These are phyloP conservation scores for Cercospora berteroae DNA, from an alignment of 2,329 filamentous ascomycete species.

Conservation along the genomic window DNA sequence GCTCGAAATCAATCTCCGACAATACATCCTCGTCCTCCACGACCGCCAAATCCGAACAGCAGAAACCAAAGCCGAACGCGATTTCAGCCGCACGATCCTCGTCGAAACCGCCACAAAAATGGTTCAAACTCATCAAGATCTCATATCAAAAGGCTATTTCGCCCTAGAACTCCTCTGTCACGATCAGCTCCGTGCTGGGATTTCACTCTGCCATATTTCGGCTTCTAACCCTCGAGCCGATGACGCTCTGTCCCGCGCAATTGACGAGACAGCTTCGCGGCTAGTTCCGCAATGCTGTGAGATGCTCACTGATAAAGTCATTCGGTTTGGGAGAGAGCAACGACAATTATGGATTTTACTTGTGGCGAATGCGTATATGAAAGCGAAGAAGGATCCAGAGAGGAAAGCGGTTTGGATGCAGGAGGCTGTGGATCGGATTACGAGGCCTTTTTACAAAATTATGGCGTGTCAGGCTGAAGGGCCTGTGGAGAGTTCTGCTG, in stretches of 20 bases:
- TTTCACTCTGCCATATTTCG: slow-evolving; percentile 32
- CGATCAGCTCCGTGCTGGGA: slow-evolving; percentile 33
- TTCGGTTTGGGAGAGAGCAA: slow-evolving; percentile 34
- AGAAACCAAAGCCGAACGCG: slow-evolving; percentile 28
- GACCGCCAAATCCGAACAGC: slow-evolving; percentile 32
- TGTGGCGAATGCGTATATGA: slow-evolving; percentile 31
- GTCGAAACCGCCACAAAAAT: slow-evolving; percentile 32
- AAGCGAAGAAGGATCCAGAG: slow-evolving; percentile 28
- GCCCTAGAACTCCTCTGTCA: slow-evolving; percentile 32
- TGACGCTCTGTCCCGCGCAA: slow-evolving; percentile 24
- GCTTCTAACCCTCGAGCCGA: slow-evolving; percentile 27
- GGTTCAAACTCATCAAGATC: slow-evolving; percentile 29
- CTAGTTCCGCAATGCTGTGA: slow-evolving; percentile 30
- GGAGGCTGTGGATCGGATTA: slow-evolving; percentile 35
- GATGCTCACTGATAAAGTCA: slow-evolving; percentile 33
- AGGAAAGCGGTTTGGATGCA: slow-evolving; percentile 32
- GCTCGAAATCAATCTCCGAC: slow-evolving; percentile 34
- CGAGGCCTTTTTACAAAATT: slow-evolving; percentile 34
- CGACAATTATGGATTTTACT: slow-evolving; percentile 35
- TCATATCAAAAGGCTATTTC: slow-evolving; percentile 28
- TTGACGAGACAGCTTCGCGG: slow-evolving; percentile 26
- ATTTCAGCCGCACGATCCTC: slow-evolving; percentile 34
- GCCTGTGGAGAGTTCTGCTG: neutral
- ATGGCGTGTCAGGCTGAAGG: slow-evolving; percentile 35
- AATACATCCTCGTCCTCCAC: slow-evolving; percentile 36